Percentiles rank a stretch among this genome's conserved stretches.
phyloP scores from a whole-genome alignment of 257 asterid genomes.

The Solanum dulcamara region DNA sequence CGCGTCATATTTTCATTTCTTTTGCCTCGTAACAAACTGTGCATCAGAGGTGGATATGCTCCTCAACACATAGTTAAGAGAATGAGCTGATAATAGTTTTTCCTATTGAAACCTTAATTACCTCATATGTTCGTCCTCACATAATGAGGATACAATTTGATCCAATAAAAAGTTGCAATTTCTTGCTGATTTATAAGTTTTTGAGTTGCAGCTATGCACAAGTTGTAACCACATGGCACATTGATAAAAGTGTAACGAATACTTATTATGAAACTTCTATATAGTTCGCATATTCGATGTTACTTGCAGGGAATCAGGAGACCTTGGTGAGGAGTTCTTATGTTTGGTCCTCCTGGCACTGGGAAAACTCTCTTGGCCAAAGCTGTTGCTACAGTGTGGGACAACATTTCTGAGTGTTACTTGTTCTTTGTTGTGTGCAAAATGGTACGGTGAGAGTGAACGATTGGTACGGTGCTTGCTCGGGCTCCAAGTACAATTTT shows the following conservation, averaged over 20 bases:
- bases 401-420: conserved; percentile 92
- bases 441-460: conserved; percentile 99
- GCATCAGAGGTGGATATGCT: background rate
- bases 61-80: background rate
- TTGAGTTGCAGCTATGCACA: background rate
- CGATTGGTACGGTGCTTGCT: conserved; percentile 92
- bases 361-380: conserved; percentile 96
- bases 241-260: background rate
- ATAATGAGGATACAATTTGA: background rate
- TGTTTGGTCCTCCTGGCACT: conserved; percentile 99
- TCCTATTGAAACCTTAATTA: background rate
- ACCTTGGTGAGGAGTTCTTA: conserved; percentile 97
- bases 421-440: conserved; percentile 83
- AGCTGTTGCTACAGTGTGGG: conserved; percentile 94
- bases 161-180: background rate
- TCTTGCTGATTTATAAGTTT: background rate
- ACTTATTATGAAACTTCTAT: background rate
- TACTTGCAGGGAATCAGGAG: conserved; percentile 83
- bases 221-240: background rate
- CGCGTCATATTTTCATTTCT: background rate
- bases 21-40: background rate
- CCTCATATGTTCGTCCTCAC: background rate
- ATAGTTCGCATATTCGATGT: background rate
- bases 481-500: conserved; percentile 93
- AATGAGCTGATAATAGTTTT: background rate